phyloP scores from a whole-genome alignment of 2,329 filamentous ascomycete species.

The Pseudogymnoascus sp. region DNA sequence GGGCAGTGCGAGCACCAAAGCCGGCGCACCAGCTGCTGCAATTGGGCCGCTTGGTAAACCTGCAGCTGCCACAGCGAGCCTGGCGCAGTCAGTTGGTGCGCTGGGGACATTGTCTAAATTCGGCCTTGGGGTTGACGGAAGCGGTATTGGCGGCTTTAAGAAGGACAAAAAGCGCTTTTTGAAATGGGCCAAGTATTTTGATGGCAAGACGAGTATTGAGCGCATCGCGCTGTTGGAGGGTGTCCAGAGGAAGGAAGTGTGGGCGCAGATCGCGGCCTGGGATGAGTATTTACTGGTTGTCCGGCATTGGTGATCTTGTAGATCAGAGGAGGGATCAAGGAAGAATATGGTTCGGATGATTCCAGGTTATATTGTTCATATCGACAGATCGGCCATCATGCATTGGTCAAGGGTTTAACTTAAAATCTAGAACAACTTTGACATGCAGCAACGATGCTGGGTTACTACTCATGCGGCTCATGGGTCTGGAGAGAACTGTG shows the following conservation, averaged over 20 bases:
- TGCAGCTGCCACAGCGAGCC: conserved; percentile 14
- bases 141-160: conserved; percentile 20
- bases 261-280: conserved; percentile 56
- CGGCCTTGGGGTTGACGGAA: not conserved
- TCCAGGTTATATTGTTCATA: not conserved
- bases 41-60: not conserved
- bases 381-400: not conserved
- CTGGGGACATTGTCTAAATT: not conserved
- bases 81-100: not conserved
- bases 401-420: not conserved
- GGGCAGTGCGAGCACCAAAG: not conserved
- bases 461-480: not conserved
- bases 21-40: not conserved
- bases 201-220: conserved; percentile 77
- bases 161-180: conserved; percentile 59
- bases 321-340: conserved; percentile 2
- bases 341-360: not conserved
- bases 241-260: conserved; percentile 76
- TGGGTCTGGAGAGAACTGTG: not conserved
- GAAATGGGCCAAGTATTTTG: conserved; percentile 74
- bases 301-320: conserved; percentile 53
- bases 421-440: not conserved
- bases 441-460: not conserved
- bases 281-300: conserved; percentile 60
- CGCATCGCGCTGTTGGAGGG: conserved; percentile 78